These are phyloP conservation scores for Mediolabrus comicus DNA, from an alignment of 108 stramenopile genomes.

Conservation along the genomic window DNA sequence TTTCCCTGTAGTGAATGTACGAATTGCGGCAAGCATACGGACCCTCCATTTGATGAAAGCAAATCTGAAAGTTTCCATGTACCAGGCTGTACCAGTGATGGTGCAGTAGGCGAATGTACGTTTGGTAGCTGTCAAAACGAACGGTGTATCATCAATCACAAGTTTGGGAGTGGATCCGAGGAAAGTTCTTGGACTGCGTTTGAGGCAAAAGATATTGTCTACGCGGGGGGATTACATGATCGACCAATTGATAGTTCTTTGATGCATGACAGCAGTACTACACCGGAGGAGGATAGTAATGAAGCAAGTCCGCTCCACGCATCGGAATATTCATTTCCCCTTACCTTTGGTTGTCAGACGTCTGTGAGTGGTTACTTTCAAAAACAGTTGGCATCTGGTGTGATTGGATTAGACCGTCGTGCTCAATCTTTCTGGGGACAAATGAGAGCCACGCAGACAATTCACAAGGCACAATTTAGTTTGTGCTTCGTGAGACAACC, in stretches of 20 bases:
- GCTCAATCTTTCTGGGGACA: constrained; percentile 83
- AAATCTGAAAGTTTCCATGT: constrained; percentile 28
- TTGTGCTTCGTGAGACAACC: constrained; percentile 85
- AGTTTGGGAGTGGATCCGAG: constrained; percentile 23
- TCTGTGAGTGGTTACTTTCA: constrained; percentile 68
- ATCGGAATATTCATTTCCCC: constrained; percentile 22
- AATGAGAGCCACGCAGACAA: constrained; percentile 63
- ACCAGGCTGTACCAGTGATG: constrained; percentile 29
- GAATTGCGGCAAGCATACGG: constrained; percentile 62
- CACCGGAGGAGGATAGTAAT: not conserved
- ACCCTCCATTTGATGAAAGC: constrained; percentile 50
- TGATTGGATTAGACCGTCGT: constrained; percentile 91
- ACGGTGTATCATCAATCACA: constrained; percentile 12
- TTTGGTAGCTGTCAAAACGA: not conserved
- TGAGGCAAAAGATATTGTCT: constrained; percentile 33
- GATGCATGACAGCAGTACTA: not conserved
- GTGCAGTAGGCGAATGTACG: not conserved
- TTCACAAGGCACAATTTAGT: constrained; percentile 79
- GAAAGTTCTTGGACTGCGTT: constrained; percentile 31
- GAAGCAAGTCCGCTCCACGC: constrained; percentile 9
- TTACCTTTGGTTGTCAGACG: constrained; percentile 94
- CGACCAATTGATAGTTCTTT: not conserved
- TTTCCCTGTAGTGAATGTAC: constrained; percentile 71
- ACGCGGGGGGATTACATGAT: constrained; percentile 38
- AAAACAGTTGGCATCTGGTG: constrained; percentile 91